phyloP scores from a whole-genome alignment of 768 basidiomycete genomes.

The Naematelia aurantialba region DNA sequence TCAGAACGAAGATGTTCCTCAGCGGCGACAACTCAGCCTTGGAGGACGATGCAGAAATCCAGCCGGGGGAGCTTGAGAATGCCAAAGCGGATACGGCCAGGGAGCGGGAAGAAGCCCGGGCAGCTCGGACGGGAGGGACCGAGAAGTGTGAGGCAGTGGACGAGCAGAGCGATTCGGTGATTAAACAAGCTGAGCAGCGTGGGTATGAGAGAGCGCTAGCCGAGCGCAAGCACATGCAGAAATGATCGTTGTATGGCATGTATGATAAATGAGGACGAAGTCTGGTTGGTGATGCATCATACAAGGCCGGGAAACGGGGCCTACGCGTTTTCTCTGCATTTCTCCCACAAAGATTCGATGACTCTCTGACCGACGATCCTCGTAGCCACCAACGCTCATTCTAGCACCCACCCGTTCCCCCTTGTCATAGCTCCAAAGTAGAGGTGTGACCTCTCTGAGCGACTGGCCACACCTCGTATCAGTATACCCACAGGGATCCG shows the following conservation, averaged over 20 bases:
- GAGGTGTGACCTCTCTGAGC: not conserved
- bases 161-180: constrained; percentile 1
- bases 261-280: too few relatives aligned
- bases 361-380: not conserved
- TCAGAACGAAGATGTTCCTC: constrained; percentile 11
- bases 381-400: not conserved
- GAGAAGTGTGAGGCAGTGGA: not conserved
- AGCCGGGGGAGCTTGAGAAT: constrained; percentile 11
- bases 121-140: not conserved
- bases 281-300: too few relatives aligned
- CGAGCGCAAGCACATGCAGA: constrained; percentile 15
- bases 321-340: not conserved
- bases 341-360: too few relatives aligned
- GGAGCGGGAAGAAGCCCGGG: not conserved
- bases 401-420: not conserved
- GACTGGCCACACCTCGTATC: not conserved
- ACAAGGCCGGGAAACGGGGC: not conserved
- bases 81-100: not conserved
- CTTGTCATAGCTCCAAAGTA: not conserved
- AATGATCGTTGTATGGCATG: not conserved
- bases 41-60: constrained; percentile 1
- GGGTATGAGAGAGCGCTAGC: constrained; percentile 35
- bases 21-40: constrained; percentile 10
- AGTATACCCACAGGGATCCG: too few relatives aligned
- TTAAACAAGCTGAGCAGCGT: constrained; percentile 21